Evolutionary conservation across 306 rosid genomes (phyloP), one percentile per base, ranked within the genome.

Genomic region (Gillenia trifoliata): DNA sequence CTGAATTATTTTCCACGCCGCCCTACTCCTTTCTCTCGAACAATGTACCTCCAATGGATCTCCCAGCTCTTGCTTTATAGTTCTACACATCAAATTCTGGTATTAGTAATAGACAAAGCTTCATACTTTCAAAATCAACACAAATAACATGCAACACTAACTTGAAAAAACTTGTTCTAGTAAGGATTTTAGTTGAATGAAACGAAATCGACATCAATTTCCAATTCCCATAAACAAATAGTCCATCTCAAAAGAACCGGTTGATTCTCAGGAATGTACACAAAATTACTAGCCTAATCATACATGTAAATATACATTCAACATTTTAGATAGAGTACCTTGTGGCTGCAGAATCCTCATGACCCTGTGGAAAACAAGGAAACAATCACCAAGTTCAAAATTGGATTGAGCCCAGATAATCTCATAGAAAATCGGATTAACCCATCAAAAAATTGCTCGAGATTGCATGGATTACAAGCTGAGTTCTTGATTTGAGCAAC

Each of bases 21-120:
- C 92, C 81, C 89, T 79, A 77, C 96, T 93, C 82, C 98, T 88
- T 75, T 89, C 93, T 80, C 98, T 84, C 30, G 98, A 93, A 83
- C 98, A 93, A 78, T 80, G 96, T 65, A 91, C 88, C 81, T 87
- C 93, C 16, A 63, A 76, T 65, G 70, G 80, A 82, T 81, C 80
- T 71, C 82, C 85, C 25, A 47, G 75, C 59, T 84, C 91, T 41
- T 75, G 88, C 68, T 78, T 66, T 20, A 73, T 76, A 78, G 55
- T 60, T 72, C 91, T 89, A 78, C 68, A 74, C 65, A 68, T 41
- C 55, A 33, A 52, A 47, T 50, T 70, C 41, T 34, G 28, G 55
- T 12, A 34, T 57, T 28, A 38, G 71, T 68, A 8, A 12, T 11
- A 11, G 29, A 56, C 15, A n/a, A 8, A 29, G 52, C 34, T 26